Evolutionary conservation across 1,139 yeast genomes (phyloP), one percentile per base, ranked within the genome.

Genomic region (Yamadazyma blattariae): DNA sequence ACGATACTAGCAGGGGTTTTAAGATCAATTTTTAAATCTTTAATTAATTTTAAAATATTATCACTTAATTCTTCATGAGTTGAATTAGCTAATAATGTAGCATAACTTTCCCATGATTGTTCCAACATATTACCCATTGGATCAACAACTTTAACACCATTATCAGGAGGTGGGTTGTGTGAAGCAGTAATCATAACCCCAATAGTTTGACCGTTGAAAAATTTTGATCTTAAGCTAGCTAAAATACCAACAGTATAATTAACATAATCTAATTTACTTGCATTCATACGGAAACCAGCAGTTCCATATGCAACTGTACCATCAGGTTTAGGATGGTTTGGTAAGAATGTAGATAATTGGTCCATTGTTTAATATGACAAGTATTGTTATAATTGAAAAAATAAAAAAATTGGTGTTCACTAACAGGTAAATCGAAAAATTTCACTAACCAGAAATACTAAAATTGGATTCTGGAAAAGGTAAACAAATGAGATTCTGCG

Each of bases 131-230:
- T 92, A 22, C 98, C 98, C 58, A 75, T 64, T 1, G 98, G 97
- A 50, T 92, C 98, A 26, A 90, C 89, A 17, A 92, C 71, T 62
- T 92, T 92, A 39, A 92, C 96, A n/a, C 98, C 98, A 50, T 92
- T 92, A 54, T 92, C 98, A 34, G 70, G 71, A 0, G 97, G 96
- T 0, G 97, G 97, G 51, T 92, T 92, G 58, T 92, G 98, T 1
- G 96, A 87, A 0, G 98, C 98, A 2, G 98, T 94, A 50, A 94
- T 81, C 97, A 94, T 92, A 9, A 89, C 83, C 15, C 95, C 95
- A 31, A 90, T 75, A 15, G 86, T 77, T 52, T 82, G 67, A 2
- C 95, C 89, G 2, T 65, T 62, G 32, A 85, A 64, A 46, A 67
- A 74, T 45, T 83, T 75, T 17, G 97, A 89, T 54, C 98, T 73